phyloP scores from a whole-genome alignment of 345 rosid genomes.

The Gossypium stocksii region DNA sequence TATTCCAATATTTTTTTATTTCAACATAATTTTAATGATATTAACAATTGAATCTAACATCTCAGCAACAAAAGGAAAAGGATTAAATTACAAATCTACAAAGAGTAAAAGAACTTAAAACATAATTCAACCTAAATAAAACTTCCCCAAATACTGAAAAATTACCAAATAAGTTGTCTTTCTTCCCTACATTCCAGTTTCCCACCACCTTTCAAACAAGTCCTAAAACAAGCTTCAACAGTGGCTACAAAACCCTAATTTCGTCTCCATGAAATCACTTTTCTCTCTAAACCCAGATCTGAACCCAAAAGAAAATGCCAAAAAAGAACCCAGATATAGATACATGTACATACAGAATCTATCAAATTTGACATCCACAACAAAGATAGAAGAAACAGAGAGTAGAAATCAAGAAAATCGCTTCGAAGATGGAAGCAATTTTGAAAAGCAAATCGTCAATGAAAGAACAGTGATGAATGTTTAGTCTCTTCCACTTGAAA shows the following conservation, averaged over 20 bases:
- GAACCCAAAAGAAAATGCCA: not conserved
- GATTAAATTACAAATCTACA: too few relatives aligned
- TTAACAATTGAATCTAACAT: too few relatives aligned
- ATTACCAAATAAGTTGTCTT: not conserved
- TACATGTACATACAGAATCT: not conserved
- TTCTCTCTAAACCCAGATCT: not conserved
- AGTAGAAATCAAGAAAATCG: constrained; percentile 33
- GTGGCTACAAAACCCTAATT: not conserved
- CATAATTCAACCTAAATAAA: too few relatives aligned
- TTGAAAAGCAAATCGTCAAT: constrained; percentile 34
- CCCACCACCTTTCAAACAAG: not conserved
- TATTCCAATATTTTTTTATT: too few relatives aligned
- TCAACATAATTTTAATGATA: too few relatives aligned
- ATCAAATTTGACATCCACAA: constrained; percentile 41
- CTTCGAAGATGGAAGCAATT: constrained; percentile 40
- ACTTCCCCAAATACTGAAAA: not conserved
- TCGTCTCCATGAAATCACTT: not conserved
- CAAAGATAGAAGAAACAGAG: constrained; percentile 45
- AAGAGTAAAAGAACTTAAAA: too few relatives aligned
- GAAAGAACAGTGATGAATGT: constrained; percentile 28
- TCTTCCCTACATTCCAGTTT: not conserved
- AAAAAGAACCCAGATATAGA: not conserved
- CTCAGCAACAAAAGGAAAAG: too few relatives aligned
- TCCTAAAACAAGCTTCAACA: too few relatives aligned
- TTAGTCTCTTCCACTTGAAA: constrained; percentile 35